Evolutionary conservation across 2,329 filamentous ascomycete species (phyloP).

Genomic region (Xylariaceae sp.): DNA sequence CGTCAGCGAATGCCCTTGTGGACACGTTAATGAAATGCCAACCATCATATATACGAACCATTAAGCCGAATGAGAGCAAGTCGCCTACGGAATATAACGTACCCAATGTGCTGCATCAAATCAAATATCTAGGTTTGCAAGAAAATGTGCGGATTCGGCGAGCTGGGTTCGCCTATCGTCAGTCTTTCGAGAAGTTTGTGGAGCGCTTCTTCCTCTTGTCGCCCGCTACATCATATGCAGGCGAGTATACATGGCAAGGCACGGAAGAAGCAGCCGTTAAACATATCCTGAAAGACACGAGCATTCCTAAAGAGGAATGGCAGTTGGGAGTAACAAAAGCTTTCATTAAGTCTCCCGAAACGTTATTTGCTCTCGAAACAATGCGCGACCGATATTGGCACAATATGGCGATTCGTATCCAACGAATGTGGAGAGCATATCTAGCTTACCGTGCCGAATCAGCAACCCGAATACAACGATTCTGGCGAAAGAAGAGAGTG

Average conservation of each 20-base stretch:
- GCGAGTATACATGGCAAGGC: conserved; percentile 94
- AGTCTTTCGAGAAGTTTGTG: conserved; percentile 96
- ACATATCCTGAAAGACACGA: conserved; percentile 93
- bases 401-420: conserved; percentile 97
- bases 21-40: conserved; percentile 95
- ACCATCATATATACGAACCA: conserved; percentile 96
- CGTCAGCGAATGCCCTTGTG: conserved; percentile 90
- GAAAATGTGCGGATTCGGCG: conserved; percentile 97
- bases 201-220: conserved; percentile 95
- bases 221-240: conserved; percentile 90
- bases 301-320: conserved; percentile 91
- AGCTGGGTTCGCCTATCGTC: conserved; percentile 93
- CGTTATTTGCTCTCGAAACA: conserved; percentile 90
- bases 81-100: conserved; percentile 88
- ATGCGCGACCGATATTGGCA: conserved; percentile 99
- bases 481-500: conserved; percentile 90
- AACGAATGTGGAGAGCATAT: conserved; percentile 95
- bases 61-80: conserved; percentile 99
- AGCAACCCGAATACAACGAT: conserved; percentile 87
- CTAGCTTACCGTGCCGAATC: conserved; percentile 88
- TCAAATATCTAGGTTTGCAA: conserved; percentile 98
- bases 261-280: conserved; percentile 81
- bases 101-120: conserved; percentile 91
- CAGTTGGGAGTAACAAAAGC: conserved; percentile 96
- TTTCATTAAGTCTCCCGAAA: conserved; percentile 98